Base-by-base conservation (phyloP, 805 yeast genomes). In the Debaryomyces maramus region DNA sequence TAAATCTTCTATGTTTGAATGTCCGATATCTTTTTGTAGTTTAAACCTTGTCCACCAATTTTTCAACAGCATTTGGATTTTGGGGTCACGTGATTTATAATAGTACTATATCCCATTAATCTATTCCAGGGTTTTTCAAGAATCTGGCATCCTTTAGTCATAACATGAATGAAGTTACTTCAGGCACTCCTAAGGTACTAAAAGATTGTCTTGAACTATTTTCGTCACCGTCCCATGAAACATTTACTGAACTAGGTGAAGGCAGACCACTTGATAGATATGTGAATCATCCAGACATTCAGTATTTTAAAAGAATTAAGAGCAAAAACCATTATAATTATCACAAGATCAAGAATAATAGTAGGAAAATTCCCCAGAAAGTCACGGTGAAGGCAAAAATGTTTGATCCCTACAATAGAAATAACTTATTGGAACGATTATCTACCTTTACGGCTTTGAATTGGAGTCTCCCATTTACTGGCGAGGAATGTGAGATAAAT, bases 381-480 rank as follows among this genome's bases (percentile, higher is more conserved):
- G 45, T 50, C 14, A 40, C 40, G 29, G 30, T 48, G 15, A 44
- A 45, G 16, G 42, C 41, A 38, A 34, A 56, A 4, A 52, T 47
- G 4, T 67, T 63, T 44, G 66, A 65, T 45, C 79, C 80, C 0
- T 72, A 54, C 43, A 63, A 63, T 22, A 48, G 67, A 13, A 46
- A 46, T 1, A 43, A 45, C 16, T 60, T 80, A 4, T 45, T 73
- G 8, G 53, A 56, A 4, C 54, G 85, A 32, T 56, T 80, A 16
- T 40, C 53, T 13, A 65, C 80, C 1, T 80, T 62, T 50, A 65
- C 63, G 6, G 62, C 72, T 2, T 48, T 72, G 26, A 73, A 73
- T 50, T 80, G 84, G 84, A 55, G 61, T 11, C 47, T 76, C 0
- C 54, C 55, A 3, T 23, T 37, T 23, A 28, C 32, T 10, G 32